A percentile compares a stretch with the other conserved stretches of the same genome.
phyloP scores from a whole-genome alignment of 2,329 filamentous ascomycete species.

The Harringtonia aguacate region DNA sequence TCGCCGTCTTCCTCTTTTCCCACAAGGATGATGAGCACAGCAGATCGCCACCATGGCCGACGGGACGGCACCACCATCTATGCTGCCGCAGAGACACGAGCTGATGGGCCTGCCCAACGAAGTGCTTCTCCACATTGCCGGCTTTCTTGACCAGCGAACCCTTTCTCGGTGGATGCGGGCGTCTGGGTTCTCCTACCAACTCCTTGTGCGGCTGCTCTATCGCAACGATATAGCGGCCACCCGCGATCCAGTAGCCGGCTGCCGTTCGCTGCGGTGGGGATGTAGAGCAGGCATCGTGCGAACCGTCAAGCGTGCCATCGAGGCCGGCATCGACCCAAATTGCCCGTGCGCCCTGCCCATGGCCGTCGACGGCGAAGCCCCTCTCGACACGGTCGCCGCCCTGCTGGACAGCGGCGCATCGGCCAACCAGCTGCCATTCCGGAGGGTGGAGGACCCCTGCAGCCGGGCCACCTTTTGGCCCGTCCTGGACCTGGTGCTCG shows the following conservation, averaged over 20 bases:
- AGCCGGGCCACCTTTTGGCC: slow-evolving; percentile 4
- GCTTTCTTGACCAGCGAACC: not conserved
- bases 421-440: not conserved
- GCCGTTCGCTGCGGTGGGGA: not conserved
- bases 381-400: not conserved
- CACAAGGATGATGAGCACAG: too few relatives aligned
- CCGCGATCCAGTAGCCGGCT: not conserved
- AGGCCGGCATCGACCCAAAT: not conserved
- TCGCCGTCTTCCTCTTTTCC: too few relatives aligned
- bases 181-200: slow-evolving; percentile 1
- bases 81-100: not conserved
- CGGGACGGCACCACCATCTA: too few relatives aligned
- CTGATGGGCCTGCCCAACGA: slow-evolving; percentile 3
- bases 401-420: slow-evolving; percentile 1
- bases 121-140: slow-evolving; percentile 2
- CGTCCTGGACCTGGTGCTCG: not conserved
- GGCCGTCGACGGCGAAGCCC: slow-evolving; percentile 1
- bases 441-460: not conserved
- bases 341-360: not conserved
- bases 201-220: slow-evolving; percentile 1
- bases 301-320: slow-evolving; percentile 1
- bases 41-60: too few relatives aligned
- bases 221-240: not conserved
- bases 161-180: not conserved
- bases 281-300: not conserved